A percentile compares a stretch with the other conserved stretches of the same genome.
Conservation (phyloP, 192 early-diverging fungal genomes). For the Coemansia sp. region DNA sequence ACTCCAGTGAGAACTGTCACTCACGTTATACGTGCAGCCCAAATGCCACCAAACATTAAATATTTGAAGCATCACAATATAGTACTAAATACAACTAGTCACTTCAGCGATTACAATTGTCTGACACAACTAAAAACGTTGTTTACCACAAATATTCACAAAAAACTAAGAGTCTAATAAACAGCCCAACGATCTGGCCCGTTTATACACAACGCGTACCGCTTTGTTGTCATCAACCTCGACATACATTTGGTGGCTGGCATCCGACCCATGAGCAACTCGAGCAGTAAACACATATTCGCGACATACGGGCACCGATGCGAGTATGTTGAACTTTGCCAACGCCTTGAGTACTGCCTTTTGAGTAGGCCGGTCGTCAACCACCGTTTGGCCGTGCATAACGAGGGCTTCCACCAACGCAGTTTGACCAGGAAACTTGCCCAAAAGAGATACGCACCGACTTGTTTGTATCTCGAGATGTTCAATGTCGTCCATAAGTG, state of each 20-base stretch:
- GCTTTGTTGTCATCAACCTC: constrained; percentile 34
- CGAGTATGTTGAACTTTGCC: constrained; percentile 32
- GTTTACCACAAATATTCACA: neutral
- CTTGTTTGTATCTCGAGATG: constrained; percentile 45
- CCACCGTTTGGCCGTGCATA: constrained; percentile 24
- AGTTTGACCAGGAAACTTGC: constrained; percentile 51
- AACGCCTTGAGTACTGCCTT: constrained; percentile 44
- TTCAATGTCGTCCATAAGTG: constrained; percentile 46
- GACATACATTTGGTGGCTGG: constrained; percentile 41
- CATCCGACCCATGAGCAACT: neutral
- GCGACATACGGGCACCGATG: constrained; percentile 21
- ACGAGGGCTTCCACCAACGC: constrained; percentile 38
- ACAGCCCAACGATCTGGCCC: neutral
- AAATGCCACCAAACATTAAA: too few relatives aligned
- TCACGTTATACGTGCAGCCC: too few relatives aligned
- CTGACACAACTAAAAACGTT: neutral
- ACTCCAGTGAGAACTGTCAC: too few relatives aligned
- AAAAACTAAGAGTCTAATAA: neutral
- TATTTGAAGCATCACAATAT: too few relatives aligned
- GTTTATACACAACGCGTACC: constrained; percentile 29
- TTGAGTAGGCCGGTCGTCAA: constrained; percentile 37
- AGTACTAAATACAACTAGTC: too few relatives aligned
- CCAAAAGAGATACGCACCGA: constrained; percentile 44
- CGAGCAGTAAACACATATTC: constrained; percentile 38
- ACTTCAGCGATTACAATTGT: too few relatives aligned